Conservation (phyloP, 306 rosid species). For the Canavalia gladiata region DNA sequence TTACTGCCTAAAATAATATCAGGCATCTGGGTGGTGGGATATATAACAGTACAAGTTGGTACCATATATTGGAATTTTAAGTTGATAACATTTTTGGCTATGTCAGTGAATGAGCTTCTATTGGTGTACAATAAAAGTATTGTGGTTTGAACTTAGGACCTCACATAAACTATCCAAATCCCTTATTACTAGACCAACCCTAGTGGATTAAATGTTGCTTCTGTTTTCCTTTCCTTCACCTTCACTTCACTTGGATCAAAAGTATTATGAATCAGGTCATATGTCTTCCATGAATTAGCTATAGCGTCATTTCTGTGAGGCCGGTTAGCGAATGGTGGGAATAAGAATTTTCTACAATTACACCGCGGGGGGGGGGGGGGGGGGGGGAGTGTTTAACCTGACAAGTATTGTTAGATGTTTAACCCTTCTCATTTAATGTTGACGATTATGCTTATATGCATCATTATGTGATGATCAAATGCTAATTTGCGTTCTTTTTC, state of each 20-base stretch:
- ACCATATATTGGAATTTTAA: not conserved
- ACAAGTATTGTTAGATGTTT: not conserved
- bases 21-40: not conserved
- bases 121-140: too few species aligned
- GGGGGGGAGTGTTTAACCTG: not conserved
- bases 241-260: not conserved
- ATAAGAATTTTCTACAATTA: not conserved
- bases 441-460: not conserved
- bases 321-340: not conserved
- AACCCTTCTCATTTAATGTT: not conserved
- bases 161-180: too few species aligned
- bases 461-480: constrained; percentile 3
- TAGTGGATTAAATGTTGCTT: not conserved
- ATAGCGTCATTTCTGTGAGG: not conserved
- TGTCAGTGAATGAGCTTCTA: not conserved
- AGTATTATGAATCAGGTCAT: not conserved
- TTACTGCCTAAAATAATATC: not conserved
- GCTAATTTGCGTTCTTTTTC: not conserved
- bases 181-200: too few species aligned
- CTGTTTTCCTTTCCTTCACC: not conserved
- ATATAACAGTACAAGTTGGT: not conserved
- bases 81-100: not conserved
- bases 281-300: not conserved
- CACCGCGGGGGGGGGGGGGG: too few species aligned
- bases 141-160: too few species aligned